Evolutionary conservation across 2,329 filamentous ascomycete species (phyloP).

Genomic region (Pyricularia grisea): DNA sequence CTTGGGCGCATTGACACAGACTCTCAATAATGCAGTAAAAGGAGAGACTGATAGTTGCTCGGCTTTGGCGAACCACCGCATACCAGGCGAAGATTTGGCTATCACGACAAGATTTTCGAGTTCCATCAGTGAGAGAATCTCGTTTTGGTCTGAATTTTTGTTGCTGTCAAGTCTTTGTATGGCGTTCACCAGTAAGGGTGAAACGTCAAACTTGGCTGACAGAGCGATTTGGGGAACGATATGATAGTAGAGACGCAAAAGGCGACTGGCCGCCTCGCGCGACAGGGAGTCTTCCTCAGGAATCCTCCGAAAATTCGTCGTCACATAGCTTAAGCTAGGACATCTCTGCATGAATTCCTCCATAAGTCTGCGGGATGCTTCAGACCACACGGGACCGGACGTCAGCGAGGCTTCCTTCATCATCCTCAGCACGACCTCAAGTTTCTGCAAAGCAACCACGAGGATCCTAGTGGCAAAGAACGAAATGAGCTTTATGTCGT

Average conservation of each 20-base stretch:
- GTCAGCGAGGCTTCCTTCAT: slow-evolving; percentile 36
- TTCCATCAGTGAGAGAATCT: slow-evolving; percentile 57
- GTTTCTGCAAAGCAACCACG: slow-evolving; percentile 69
- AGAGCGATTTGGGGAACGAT: slow-evolving; percentile 70
- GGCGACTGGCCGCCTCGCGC: slow-evolving; percentile 66
- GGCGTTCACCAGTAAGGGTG: slow-evolving; percentile 60
- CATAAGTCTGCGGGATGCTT: slow-evolving; percentile 57
- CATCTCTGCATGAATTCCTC: slow-evolving; percentile 70
- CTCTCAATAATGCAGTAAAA: slow-evolving; percentile 59
- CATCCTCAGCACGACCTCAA: slow-evolving; percentile 53
- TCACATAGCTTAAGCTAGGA: slow-evolving; percentile 73
- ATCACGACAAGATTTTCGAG: slow-evolving; percentile 74
- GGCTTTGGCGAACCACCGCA: slow-evolving; percentile 82
- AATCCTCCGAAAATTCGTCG: slow-evolving; percentile 63
- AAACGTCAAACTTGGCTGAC: slow-evolving; percentile 82
- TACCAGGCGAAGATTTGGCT: slow-evolving; percentile 69
- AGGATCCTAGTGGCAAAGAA: slow-evolving; percentile 79
- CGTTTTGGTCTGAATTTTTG: slow-evolving; percentile 33
- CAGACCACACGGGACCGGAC: slow-evolving; percentile 52
- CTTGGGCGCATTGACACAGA: slow-evolving; percentile 39
- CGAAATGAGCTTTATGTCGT: slow-evolving; percentile 68
- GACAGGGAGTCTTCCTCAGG: slow-evolving; percentile 62
- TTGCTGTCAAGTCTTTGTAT: slow-evolving; percentile 52
- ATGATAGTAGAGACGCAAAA: slow-evolving; percentile 80
- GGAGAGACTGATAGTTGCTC: slow-evolving; percentile 57